phyloP scores from a whole-genome alignment of 345 rosid genomes.

The Turritis glabra region DNA sequence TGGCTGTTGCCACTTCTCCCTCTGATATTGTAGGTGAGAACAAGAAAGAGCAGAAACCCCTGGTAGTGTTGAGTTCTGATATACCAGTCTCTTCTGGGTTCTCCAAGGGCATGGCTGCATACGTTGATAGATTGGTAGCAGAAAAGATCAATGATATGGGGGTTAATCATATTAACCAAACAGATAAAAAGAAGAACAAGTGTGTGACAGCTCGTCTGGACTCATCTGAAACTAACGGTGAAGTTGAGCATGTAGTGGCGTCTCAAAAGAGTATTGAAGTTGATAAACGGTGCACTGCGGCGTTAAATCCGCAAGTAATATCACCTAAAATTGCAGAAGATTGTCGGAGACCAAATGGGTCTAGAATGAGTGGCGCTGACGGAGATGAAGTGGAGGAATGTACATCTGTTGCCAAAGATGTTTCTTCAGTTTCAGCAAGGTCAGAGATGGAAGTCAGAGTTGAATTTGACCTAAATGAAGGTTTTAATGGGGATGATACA shows the following conservation, averaged over 20 bases:
- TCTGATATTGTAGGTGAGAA: too few relatives aligned
- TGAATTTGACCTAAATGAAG: conserved; percentile 89
- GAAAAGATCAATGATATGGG: conserved; percentile 43
- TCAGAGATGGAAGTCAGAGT: conserved; percentile 59
- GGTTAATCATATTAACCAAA: conserved; percentile 19
- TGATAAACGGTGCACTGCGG: too few relatives aligned
- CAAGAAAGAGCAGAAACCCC: too few relatives aligned
- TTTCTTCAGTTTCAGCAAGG: conserved; percentile 41
- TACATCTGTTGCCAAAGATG: conserved; percentile 41
- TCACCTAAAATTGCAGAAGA: conserved; percentile 40
- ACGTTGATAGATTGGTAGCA: conserved; percentile 39
- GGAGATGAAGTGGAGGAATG: conserved; percentile 54
- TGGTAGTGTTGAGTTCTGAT: too few relatives aligned
- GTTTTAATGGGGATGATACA: conserved; percentile 64
- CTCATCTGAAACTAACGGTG: conserved; percentile 28
- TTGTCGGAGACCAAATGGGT: conserved; percentile 41
- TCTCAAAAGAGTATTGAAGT: conserved; percentile 31
- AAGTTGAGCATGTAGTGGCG: conserved; percentile 39
- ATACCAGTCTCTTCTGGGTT: too few relatives aligned
- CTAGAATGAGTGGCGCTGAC: conserved; percentile 39
- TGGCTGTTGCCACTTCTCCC: too few relatives aligned
- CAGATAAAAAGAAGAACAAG: conserved; percentile 38
- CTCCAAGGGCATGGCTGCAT: conserved; percentile 11
- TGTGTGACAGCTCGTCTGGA: conserved; percentile 18
- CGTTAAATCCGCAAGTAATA: too few relatives aligned